Conservation (phyloP, 2,329 filamentous ascomycete species). For the Botrytis fabae region DNA sequence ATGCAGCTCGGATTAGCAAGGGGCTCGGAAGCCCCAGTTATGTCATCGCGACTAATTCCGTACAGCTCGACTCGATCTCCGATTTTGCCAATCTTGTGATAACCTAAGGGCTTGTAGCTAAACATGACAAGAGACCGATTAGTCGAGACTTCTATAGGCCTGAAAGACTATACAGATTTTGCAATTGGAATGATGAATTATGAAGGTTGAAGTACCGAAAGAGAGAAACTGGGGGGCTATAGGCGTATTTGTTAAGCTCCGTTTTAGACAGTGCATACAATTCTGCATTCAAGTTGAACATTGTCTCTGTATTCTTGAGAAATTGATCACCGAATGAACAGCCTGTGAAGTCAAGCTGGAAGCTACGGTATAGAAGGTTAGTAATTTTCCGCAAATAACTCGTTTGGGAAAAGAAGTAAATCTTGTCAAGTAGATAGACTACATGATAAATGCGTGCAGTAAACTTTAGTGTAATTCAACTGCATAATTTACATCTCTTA, state of each 20-base stretch:
- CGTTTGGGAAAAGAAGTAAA: not conserved
- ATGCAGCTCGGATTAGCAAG: conserved; percentile 11
- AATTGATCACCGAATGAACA: conserved; percentile 8
- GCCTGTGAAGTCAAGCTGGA: not conserved
- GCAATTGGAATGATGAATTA: not conserved
- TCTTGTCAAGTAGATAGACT: not conserved
- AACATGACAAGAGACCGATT: not conserved
- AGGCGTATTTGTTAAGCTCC: conserved; percentile 1
- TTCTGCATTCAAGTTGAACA: conserved; percentile 10
- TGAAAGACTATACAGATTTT: not conserved
- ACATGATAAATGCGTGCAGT: not conserved
- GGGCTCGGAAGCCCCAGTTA: conserved; percentile 16
- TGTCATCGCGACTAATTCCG: conserved; percentile 7
- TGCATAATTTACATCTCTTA: not conserved
- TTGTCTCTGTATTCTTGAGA: not conserved
- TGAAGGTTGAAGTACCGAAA: not conserved
- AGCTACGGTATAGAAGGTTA: not conserved
- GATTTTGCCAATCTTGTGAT: conserved; percentile 7
- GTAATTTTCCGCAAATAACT: not conserved
- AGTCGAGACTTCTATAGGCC: not conserved
- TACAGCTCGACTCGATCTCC: conserved; percentile 16
- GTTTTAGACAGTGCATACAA: not conserved
- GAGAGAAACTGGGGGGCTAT: conserved; percentile 10
- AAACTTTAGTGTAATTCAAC: no score
- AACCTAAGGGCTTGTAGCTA: conserved; percentile 15